Evolutionary conservation across 306 rosid species (phyloP), one percentile per base, ranked within the genome.

Genomic region (Pyrus bretschneideri): DNA sequence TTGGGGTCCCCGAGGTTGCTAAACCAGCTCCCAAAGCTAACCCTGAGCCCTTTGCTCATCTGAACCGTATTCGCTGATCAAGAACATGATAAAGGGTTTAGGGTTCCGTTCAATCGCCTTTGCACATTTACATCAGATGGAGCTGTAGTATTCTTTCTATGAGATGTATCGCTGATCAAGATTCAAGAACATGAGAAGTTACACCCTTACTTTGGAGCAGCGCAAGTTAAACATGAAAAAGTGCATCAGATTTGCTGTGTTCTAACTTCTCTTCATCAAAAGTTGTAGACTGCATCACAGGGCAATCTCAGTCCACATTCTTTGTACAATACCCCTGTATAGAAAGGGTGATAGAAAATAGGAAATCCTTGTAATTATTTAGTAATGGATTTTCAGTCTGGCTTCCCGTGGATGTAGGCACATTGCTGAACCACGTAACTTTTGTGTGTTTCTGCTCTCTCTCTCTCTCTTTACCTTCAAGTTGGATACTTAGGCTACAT

Each of bases 1-100:
- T 85, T 44, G 89, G 89, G 17, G 80, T 81, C 71, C 89, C 89
- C 2, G 89, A 82, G 76, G 89, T 80, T 6, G 84, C 83, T 35
- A 85, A 85, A 77, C 82, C 82, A 14, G 78, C 86, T 21, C 71
- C 86, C 5, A 85, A 85, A 64, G 72, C 77, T 58, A 71, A 73
- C 22, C 65, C 84, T 2, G 86, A 85, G 66, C 89, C 89, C 29
- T 85, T 82, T 74, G 80, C 84, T 58, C 80, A 85, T 40, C 9
- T 85, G 69, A 85, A 61, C 33, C 89, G 84, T 14, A 85, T 85
- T 60, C 76, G 89, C 18, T 85, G 76, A 76, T 38, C 31, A 63
- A 21, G 31, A 25, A 4, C 21, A 5, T 1, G 54, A 14, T 15
- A 46, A 46, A 2, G 52, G 52, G 18, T 13, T 46, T 4, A 46